Percentiles rank a stretch among this genome's conserved stretches.
Conservation (phyloP, 2,329 filamentous ascomycete genomes). For the Colletotrichum neosansevieriae region DNA sequence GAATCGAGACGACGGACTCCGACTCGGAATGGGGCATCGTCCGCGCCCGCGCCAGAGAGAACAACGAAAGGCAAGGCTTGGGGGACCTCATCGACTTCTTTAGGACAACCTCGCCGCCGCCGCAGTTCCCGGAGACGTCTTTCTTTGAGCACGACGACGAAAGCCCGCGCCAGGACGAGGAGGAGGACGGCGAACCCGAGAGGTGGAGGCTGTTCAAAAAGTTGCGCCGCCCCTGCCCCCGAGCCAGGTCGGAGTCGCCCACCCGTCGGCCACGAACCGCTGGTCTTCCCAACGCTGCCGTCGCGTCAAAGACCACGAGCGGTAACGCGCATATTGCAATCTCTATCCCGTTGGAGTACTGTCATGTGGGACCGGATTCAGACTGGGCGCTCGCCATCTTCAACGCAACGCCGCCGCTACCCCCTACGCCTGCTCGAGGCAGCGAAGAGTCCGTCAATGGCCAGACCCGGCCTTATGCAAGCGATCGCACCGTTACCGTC, state of each 20-base stretch:
- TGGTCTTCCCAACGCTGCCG: slow-evolving; percentile 65
- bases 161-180: slow-evolving; percentile 39
- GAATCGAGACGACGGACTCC: slow-evolving; percentile 14
- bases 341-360: slow-evolving; percentile 67
- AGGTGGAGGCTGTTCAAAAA: slow-evolving; percentile 58
- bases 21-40: slow-evolving; percentile 35
- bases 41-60: slow-evolving; percentile 38
- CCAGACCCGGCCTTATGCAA: slow-evolving; percentile 40
- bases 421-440: slow-evolving; percentile 32
- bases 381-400: slow-evolving; percentile 40
- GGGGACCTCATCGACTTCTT: slow-evolving; percentile 41
- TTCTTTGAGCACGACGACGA: slow-evolving; percentile 45
- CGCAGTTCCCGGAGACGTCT: slow-evolving; percentile 27
- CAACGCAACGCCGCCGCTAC: slow-evolving; percentile 44
- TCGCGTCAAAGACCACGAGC: slow-evolving; percentile 64
- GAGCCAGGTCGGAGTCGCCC: slow-evolving; percentile 45
- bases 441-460: slow-evolving; percentile 23
- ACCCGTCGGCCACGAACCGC: slow-evolving; percentile 38
- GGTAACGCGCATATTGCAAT: slow-evolving; percentile 72
- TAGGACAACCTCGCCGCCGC: slow-evolving; percentile 30
- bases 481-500: slow-evolving; percentile 45
- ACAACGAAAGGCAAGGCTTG: slow-evolving; percentile 36
- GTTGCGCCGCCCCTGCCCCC: slow-evolving; percentile 38
- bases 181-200: slow-evolving; percentile 48
- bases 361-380: slow-evolving; percentile 52